These are phyloP conservation scores for Dendryphion nanum DNA, from an alignment of 2,329 filamentous ascomycete species.

Conservation along the genomic window DNA sequence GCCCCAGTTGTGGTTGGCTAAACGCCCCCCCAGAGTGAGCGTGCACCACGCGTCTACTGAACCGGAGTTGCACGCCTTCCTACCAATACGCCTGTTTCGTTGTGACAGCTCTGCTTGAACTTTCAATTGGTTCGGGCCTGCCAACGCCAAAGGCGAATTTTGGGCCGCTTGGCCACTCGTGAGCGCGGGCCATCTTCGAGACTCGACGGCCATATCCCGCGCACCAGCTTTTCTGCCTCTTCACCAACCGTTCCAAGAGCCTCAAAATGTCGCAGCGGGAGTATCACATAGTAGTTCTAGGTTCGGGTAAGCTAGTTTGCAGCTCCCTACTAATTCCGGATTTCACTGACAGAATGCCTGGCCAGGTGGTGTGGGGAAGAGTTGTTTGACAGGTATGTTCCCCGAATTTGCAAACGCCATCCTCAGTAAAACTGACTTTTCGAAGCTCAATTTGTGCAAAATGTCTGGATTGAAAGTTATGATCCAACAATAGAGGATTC, in stretches of 20 bases:
- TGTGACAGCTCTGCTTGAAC: conserved; percentile 9
- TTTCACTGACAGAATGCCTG: conserved; percentile 24
- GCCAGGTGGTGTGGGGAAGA: conserved; percentile 85
- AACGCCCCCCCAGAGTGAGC: conserved; percentile 17
- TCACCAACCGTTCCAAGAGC: not conserved
- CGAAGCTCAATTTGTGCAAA: conserved; percentile 82
- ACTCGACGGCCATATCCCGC: conserved; percentile 3
- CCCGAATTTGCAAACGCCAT: conserved; percentile 9
- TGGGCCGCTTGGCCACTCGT: conserved; percentile 28
- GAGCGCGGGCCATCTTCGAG: conserved; percentile 20
- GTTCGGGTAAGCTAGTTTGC: conserved; percentile 35
- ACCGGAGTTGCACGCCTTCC: conserved; percentile 17
- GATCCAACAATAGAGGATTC: conserved; percentile 64
- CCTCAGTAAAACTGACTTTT: conserved; percentile 13
- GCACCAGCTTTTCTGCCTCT: not conserved
- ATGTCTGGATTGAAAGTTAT: conserved; percentile 84
- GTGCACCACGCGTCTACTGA: conserved; percentile 20
- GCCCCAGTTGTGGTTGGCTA: conserved; percentile 27
- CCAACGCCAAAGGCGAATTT: conserved; percentile 23
- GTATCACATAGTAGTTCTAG: conserved; percentile 45
- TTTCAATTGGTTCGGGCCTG: conserved; percentile 18
- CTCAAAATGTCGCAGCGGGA: conserved; percentile 41
- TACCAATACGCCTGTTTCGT: conserved; percentile 16
- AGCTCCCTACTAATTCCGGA: conserved; percentile 13
- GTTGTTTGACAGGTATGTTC: conserved; percentile 79